Base-by-base conservation (phyloP, 2,329 filamentous ascomycete genomes). In the Colletotrichum sp. region DNA sequence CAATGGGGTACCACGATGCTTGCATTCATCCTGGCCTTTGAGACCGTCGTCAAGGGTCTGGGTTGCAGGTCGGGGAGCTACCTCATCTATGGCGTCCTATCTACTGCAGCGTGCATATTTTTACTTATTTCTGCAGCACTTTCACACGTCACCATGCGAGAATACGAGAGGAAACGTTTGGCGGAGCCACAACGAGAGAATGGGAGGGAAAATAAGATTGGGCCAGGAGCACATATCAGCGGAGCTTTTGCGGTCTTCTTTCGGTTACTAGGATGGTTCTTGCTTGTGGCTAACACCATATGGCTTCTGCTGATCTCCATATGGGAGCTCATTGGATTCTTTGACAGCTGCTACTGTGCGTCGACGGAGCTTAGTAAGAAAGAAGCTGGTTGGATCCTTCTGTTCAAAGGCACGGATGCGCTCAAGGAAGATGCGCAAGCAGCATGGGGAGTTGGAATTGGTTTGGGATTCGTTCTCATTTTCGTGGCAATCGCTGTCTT, bases 71-170 rank as follows among this genome's bases (percentile, higher is more conserved):
- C 44, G 44, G 44, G 44, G 1, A 1, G 44, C 44, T 52, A 52
- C 12, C 44, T 52, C 44, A 24, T 52, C 3, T 52, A 52, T 8
- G 44, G 44, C 12, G 3, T 52, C 2, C n/a, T 52, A 0, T 52
- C n/a, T 0, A 52, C 44, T 52, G 44, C 44, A 52, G 44, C 44
- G 0, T 52, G 44, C 44, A 1, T 2, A 24, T 52, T 1, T 5
- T 0, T 52, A 5, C 6, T 52, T 52, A 0, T 21, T 1, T 52
- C 44, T 0, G 44, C 44, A 0, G 44, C 44, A 52, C n/a, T 52
- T 21, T 52, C 44, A 0, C 44, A 52, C 12, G 44, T 24, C 0
- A 0, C 44, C 3, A 52, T 52, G 44, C 44, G 44, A 52, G 12
- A 5, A 52, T 8, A 49, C 0, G 44, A 49, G n/a, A 49, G 0